These are phyloP conservation scores for Alternaria novae-zelandiae DNA, from an alignment of 2,329 filamentous ascomycete species.

Conservation along the genomic window DNA sequence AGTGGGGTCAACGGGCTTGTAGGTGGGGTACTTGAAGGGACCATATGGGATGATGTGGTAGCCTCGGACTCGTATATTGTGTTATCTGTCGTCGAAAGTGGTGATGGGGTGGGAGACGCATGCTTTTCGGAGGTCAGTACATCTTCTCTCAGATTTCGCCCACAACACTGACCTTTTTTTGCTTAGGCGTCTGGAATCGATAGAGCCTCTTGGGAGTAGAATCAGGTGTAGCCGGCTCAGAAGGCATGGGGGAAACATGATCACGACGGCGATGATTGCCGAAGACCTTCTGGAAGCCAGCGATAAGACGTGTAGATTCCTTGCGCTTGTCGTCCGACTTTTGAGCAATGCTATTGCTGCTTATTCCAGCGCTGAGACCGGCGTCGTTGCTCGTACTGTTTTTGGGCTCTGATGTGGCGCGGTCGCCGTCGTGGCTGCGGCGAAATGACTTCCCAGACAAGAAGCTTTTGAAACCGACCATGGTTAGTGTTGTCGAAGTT, in stretches of 20 bases:
- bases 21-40: background rate
- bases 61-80: background rate
- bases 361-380: background rate
- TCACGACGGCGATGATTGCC: background rate
- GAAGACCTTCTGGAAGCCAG: constrained; percentile 1
- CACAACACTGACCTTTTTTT: background rate
- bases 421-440: background rate
- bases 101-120: background rate
- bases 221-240: background rate
- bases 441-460: background rate
- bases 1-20: background rate
- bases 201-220: background rate
- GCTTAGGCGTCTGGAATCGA: background rate
- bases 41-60: background rate
- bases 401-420: background rate
- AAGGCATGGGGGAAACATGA: background rate
- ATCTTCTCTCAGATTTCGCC: background rate
- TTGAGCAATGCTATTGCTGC: background rate
- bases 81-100: background rate
- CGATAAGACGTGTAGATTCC: background rate
- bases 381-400: background rate
- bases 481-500: constrained; percentile 33
- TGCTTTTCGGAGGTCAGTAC: background rate
- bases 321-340: background rate
- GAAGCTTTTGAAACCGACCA: constrained; percentile 49